Evolutionary conservation across 192 early-diverging fungal genomes (phyloP), one percentile per base, ranked within the genome.

Genomic region (Kappamyces sp.): DNA sequence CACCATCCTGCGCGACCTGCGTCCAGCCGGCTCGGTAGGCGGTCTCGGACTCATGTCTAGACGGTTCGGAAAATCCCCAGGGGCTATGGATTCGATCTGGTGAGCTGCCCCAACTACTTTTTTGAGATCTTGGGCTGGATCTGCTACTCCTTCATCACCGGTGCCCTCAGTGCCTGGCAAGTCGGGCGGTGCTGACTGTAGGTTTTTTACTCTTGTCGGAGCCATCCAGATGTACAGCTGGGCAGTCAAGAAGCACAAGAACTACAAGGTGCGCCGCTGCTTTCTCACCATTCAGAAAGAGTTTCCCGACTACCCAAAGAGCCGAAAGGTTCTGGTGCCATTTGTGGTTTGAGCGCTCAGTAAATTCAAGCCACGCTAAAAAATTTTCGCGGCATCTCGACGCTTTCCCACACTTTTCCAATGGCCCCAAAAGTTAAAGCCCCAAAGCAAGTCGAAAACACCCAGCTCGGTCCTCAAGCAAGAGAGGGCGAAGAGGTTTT

Each of bases 401-500:
- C 7, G n/a, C n/a, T 8, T 43, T 43, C 42, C 42, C 8, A 43
- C n/a, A 7, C 42, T 43, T 43, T 43, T 43, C 42, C n/a, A 43
- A 43, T 43, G 54, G 54, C 54, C 29, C 54, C 54, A 55, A 55
- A 55, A 33, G 8, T 6, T 14, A 55, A 55, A 30, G 45, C n/a
- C 2, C 7, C 38, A 55, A 15, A 15, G 31, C 14, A 7, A 31
- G 54, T 31, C 5, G 32, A 85, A 70, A 86, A 84, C 75, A 88
- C 97, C 72, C 84, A 87, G 61, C 86, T 96, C 67, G 96, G 96
- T 62, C 96, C 96, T 67, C 87, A 96, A 78, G 91, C 93, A 77
- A 88, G 89, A 66, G 91, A 91, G 72, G 94, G 93, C 67, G 94
- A 99, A 81, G 81, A 88, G 74, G 96, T 99, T 63, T 99, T 96